Evolutionary conservation across 2,329 filamentous ascomycete species (phyloP), one percentile per base, ranked within the genome.

Genomic region (Monilinia vaccinii-corymbosi): DNA sequence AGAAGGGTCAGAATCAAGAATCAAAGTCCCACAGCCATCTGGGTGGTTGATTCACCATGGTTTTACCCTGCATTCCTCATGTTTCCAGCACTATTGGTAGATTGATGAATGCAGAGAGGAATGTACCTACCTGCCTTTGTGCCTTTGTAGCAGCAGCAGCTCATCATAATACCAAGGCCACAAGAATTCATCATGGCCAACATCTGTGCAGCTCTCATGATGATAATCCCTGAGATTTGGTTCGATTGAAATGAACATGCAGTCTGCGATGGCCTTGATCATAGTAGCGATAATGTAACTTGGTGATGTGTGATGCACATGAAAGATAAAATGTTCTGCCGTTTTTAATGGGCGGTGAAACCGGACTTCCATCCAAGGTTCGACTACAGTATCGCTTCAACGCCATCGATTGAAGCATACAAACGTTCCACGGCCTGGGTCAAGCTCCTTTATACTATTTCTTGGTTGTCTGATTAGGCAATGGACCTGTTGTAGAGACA

Each of bases 21-120:
- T 7, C 28, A 1, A n/a, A 2, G 4, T 28, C 8, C 10, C 36
- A 40, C 7, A 16, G 6, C 11, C 1, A 46, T 10, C 8, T 6
- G 10, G 34, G 4, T 8, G 3, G 8, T 21, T 36, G 3, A 13
- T 21, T 36, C 4, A 14, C 42, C 23, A 7, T 57, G 31, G 32
- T 46, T 49, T 21, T 32, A 28, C 34, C 55, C 55, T 45, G 23
- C 55, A 58, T 58, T 58, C 55, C 55, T 58, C 55, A 8, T 5
- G 3, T 21, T 40, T 18, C 14, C 18, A 31, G 14, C 11, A 3
- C 18, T 18, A 23, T 38, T 32, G 4, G 14, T 13, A 8, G 14
- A 34, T 21, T 44, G n/a, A 42, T 56, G 28, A n/a, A 32, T n/a
- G 13, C 38, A 18, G 18, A 23, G 14, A 46, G 52, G 40, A 56